Evolutionary conservation across 1,139 yeast species (phyloP).

Genomic region (Meyerozyma sp.): DNA sequence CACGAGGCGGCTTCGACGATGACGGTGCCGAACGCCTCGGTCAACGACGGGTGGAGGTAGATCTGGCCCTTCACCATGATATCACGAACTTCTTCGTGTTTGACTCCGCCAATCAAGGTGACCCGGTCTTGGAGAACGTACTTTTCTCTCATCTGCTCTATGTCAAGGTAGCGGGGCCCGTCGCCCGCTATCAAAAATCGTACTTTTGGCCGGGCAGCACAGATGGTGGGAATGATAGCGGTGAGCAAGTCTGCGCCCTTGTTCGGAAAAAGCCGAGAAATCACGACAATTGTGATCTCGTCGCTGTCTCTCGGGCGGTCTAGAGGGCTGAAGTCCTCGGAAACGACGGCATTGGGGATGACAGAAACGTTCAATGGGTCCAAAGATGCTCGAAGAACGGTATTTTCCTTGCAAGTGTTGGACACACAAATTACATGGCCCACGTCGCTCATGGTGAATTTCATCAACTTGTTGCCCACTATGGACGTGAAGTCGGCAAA

Average conservation of each 20-base stretch:
- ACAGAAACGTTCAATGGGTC: constrained; percentile 80
- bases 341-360: constrained; percentile 92
- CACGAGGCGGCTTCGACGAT: constrained; percentile 97
- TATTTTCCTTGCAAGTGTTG: constrained; percentile 94
- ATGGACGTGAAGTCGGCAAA: constrained; percentile 84
- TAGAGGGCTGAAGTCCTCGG: constrained; percentile 71
- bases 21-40: constrained; percentile 98
- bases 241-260: constrained; percentile 90
- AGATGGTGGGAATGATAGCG: constrained; percentile 81
- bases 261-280: constrained; percentile 88
- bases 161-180: constrained; percentile 90
- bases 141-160: constrained; percentile 92
- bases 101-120: constrained; percentile 75
- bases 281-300: constrained; percentile 76
- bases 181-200: constrained; percentile 90
- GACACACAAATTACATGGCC: constrained; percentile 95
- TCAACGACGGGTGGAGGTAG: constrained; percentile 86
- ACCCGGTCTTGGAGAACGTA: constrained; percentile 85
- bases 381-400: constrained; percentile 79
- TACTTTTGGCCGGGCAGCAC: constrained; percentile 58
- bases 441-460: constrained; percentile 78
- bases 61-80: constrained; percentile 94
- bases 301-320: constrained; percentile 10
- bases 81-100: constrained; percentile 89
- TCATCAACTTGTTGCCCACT: constrained; percentile 78